These are phyloP conservation scores for Acacia crassicarpa DNA, from an alignment of 306 rosid genomes.

Conservation along the genomic window DNA sequence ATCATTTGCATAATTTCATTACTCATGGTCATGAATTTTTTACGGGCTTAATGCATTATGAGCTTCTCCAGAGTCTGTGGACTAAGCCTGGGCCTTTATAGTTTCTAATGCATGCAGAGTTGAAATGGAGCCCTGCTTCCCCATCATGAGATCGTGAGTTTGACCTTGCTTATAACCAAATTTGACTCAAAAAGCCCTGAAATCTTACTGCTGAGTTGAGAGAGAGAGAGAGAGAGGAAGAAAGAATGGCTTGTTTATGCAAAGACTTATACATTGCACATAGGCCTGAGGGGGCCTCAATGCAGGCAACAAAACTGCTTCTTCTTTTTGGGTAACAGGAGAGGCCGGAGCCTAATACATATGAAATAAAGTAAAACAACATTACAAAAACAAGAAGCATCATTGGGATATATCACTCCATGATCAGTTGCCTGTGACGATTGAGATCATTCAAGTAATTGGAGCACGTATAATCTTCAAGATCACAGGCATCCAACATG, in stretches of 20 bases:
- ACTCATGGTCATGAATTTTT: neutral
- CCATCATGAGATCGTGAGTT: too few relatives aligned
- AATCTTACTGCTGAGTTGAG: neutral
- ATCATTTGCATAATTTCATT: neutral
- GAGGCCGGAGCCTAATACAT: neutral
- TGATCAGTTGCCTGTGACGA: constrained; percentile 69
- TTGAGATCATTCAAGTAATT: constrained; percentile 65
- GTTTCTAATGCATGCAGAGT: neutral
- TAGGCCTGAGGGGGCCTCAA: neutral
- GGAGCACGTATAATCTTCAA: constrained; percentile 75
- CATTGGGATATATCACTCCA: constrained; percentile 51
- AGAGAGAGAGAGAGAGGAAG: neutral
- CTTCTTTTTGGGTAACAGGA: neutral
- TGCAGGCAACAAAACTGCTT: neutral
- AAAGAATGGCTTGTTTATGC: neutral
- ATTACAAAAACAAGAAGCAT: constrained; percentile 11
- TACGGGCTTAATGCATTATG: neutral
- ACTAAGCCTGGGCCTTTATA: neutral
- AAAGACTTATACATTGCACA: neutral
- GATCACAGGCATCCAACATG: constrained; percentile 65
- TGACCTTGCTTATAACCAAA: too few relatives aligned
- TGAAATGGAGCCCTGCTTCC: neutral
- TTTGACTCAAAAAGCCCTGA: neutral
- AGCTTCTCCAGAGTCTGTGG: neutral
- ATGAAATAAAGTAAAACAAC: neutral